Conservation (phyloP, 176 grass and related monocot genomes). For the Eragrostis curvula region DNA sequence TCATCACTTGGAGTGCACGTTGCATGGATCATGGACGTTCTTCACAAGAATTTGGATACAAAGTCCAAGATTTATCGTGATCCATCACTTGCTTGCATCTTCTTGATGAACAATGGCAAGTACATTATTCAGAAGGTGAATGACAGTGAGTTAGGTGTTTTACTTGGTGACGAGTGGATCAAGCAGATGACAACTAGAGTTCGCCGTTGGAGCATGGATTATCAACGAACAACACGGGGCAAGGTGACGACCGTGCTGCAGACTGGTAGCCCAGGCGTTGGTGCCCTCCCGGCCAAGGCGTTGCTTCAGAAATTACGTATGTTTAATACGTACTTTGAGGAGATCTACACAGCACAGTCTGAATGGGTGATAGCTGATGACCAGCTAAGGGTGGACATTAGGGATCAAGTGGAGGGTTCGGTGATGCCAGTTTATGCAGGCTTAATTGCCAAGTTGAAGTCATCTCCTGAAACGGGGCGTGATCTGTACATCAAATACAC, state of each 20-base stretch:
- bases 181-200: conserved; percentile 77
- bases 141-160: conserved; percentile 75
- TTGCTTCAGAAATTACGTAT: conserved; percentile 77
- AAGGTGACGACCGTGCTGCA: conserved; percentile 81
- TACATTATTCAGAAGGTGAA: conserved; percentile 93
- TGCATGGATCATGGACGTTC: conserved; percentile 96
- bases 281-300: conserved; percentile 45
- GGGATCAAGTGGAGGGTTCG: conserved; percentile 47
- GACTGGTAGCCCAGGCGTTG: conserved; percentile 56
- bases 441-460: conserved; percentile 62
- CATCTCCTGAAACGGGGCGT: conserved; percentile 50
- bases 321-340: conserved; percentile 87
- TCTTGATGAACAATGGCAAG: conserved; percentile 88
- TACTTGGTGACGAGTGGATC: conserved; percentile 87
- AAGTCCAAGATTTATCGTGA: conserved; percentile 90
- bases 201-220: conserved; percentile 82
- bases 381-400: conserved; percentile 65
- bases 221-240: conserved; percentile 75
- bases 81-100: conserved; percentile 73
- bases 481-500: conserved; percentile 75
- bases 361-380: conserved; percentile 83
- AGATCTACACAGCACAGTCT: conserved; percentile 61
- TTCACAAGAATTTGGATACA: conserved; percentile 80
- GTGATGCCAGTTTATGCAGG: conserved; percentile 76
- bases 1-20: conserved; percentile 88